Conservation (phyloP, 2,329 filamentous ascomycete species). For the Scedosporium dehoogii region DNA sequence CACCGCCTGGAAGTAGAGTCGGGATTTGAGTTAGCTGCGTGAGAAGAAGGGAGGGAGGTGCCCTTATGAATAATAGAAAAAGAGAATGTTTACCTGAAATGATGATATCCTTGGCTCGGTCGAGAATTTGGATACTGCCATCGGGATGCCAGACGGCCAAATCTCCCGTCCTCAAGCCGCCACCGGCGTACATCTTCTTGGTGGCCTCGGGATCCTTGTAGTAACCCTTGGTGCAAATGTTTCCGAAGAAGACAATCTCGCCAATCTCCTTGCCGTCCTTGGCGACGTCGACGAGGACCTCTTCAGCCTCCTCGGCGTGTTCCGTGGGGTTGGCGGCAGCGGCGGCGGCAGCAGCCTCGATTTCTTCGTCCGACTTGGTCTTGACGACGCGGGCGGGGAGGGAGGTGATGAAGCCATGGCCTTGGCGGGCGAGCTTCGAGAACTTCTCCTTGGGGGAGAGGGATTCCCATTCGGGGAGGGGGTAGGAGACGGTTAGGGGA, state of each 20-base stretch:
- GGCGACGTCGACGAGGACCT: constrained; percentile 31
- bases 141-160: constrained; percentile 89
- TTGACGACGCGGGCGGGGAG: constrained; percentile 76
- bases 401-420: constrained; percentile 80
- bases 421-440: constrained; percentile 83
- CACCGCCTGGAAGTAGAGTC: constrained; percentile 52
- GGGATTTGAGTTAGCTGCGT: background rate
- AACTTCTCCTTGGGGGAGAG: constrained; percentile 70
- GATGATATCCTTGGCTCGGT: constrained; percentile 95
- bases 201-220: constrained; percentile 85
- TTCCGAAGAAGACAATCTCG: constrained; percentile 71
- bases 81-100: constrained; percentile 60
- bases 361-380: constrained; percentile 57
- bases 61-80: background rate
- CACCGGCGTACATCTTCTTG: constrained; percentile 75
- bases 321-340: constrained; percentile 11
- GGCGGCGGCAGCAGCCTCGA: background rate
- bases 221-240: constrained; percentile 87
- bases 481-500: constrained; percentile 88
- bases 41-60: constrained; percentile 4
- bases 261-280: constrained; percentile 39
- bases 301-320: background rate
- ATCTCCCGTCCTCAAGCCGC: constrained; percentile 81
- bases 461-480: constrained; percentile 73
- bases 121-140: constrained; percentile 82